These are phyloP conservation scores for Hypoxylon subgilvum DNA, from an alignment of 495 filamentous ascomycete species.

Conservation along the genomic window DNA sequence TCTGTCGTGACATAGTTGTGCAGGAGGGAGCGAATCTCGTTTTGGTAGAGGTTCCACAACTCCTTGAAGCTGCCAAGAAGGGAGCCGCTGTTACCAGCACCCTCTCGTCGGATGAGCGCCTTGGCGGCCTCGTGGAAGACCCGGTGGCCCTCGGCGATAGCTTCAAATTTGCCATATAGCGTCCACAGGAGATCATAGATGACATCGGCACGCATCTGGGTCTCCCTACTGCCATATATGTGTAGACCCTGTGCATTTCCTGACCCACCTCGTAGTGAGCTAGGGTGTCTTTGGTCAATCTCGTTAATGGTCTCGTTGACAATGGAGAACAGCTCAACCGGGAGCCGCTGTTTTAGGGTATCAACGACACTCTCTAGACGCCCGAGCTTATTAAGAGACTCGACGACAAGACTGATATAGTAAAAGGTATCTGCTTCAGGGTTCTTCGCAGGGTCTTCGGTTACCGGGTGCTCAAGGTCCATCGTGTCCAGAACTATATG, in stretches of 20 bases:
- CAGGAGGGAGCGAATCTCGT: slow-evolving; percentile 83
- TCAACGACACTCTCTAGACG: slow-evolving; percentile 84
- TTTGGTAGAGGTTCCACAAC: slow-evolving; percentile 83
- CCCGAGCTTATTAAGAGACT: slow-evolving; percentile 86
- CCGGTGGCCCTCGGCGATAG: slow-evolving; percentile 93
- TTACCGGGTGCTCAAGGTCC: slow-evolving; percentile 69
- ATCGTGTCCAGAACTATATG: slow-evolving; percentile 80
- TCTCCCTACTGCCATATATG: slow-evolving; percentile 68
- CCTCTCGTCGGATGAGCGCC: slow-evolving; percentile 78
- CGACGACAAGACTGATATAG: slow-evolving; percentile 86
- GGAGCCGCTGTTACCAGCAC: slow-evolving; percentile 60
- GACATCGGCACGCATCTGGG: slow-evolving; percentile 75
- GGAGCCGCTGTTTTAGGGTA: slow-evolving; percentile 87
- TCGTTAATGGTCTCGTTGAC: slow-evolving; percentile 95
- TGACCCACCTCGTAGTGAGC: slow-evolving; percentile 63
- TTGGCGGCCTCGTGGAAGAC: slow-evolving; percentile 89
- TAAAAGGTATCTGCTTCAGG: slow-evolving; percentile 93
- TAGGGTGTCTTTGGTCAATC: slow-evolving; percentile 88
- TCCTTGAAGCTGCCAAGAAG: slow-evolving; percentile 85
- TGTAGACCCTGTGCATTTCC: slow-evolving; percentile 64
- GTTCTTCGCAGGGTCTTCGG: slow-evolving; percentile 87
- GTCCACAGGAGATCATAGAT: slow-evolving; percentile 90
- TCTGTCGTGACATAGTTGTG: slow-evolving; percentile 98
- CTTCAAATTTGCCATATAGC: slow-evolving; percentile 93
- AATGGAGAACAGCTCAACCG: slow-evolving; percentile 90